Evolutionary conservation across 768 basidiomycete genomes (phyloP), one percentile per base, ranked within the genome.

Genomic region (Russula abietina): DNA sequence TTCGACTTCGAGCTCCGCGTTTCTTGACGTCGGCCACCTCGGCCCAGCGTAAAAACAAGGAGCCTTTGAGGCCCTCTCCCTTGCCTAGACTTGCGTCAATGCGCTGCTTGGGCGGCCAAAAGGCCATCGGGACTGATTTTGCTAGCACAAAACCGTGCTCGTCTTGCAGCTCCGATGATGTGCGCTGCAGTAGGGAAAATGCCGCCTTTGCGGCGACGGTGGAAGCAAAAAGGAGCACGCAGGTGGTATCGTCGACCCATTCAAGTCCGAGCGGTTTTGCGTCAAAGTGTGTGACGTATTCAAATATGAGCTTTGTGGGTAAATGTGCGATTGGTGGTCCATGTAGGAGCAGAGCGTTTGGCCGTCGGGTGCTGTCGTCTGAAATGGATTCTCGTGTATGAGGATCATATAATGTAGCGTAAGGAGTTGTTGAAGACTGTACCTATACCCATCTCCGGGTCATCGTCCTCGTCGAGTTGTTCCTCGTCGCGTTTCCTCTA

Each of bases 171-270:
- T 6, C 75, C 67, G 10, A 73, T 65, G 17, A 78, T 74, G 71
- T 85, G 86, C 67, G 62, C n/a, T 79, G 79, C 19, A 91, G 78
- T 24, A 69, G 70, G 12, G 75, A 73, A 66, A 80, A 79, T 2
- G 82, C 86, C 1, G 74, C 67, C 28, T 80, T 79, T 14, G 89
- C 89, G 14, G 77, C 72, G 41, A 74, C 64, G 55, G 79, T 82
- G 43, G 82, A 79, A 33, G 80, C 74, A 70, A 91, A 93, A 48
- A 93, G 87, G 55, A 93, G 76, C 4, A 93, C 80, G 68, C 89
- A 92, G 28, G 88, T 91, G 26, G 77, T 86, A 74, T 93, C 91
- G 71, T 91, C 85, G 22, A 93, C 80, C 91, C 91, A 93, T 75
- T 93, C 91, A 9, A 93, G 75, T 9, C 81, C 91, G 65, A 90